Conservation (phyloP, 805 yeast species). For the baker's yeast (Saccharomyces cerevisiae) region DNA sequence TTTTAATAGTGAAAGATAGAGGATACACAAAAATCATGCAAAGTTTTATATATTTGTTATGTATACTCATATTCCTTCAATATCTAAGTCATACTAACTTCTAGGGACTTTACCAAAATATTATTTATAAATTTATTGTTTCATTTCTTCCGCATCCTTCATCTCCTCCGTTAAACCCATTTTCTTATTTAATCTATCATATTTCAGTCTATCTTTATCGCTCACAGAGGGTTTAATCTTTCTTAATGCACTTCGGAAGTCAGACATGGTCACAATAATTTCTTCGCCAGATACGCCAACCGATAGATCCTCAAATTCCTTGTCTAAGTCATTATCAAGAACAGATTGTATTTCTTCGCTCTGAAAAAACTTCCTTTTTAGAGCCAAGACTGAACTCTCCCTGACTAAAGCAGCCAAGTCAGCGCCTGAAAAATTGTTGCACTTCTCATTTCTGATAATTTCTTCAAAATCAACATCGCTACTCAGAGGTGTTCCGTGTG, state of each 20-base stretch:
- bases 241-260: conserved; percentile 63
- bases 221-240: conserved; percentile 86
- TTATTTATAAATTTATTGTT: not conserved
- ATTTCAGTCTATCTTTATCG: conserved; percentile 70
- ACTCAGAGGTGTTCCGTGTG: conserved; percentile 70
- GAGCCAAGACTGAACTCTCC: conserved; percentile 87
- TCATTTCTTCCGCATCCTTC: conserved; percentile 9
- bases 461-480: conserved; percentile 48
- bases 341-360: conserved; percentile 36
- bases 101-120: not conserved
- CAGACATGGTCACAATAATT: conserved; percentile 52
- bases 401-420: conserved; percentile 86
- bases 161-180: conserved; percentile 59
- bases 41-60: not conserved
- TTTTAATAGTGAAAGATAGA: not conserved
- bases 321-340: conserved; percentile 41
- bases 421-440: conserved; percentile 91
- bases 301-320: conserved; percentile 35
- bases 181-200: conserved; percentile 62
- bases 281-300: conserved; percentile 25
- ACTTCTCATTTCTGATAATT: conserved; percentile 68
- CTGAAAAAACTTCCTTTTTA: conserved; percentile 63
- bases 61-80: not conserved
- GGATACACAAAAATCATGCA: not conserved
- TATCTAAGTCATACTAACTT: not conserved